A percentile compares a stretch with the other conserved stretches of the same genome.
phyloP scores from a whole-genome alignment of 169 alveolate genomes.

The Amoebophrya sp. region DNA sequence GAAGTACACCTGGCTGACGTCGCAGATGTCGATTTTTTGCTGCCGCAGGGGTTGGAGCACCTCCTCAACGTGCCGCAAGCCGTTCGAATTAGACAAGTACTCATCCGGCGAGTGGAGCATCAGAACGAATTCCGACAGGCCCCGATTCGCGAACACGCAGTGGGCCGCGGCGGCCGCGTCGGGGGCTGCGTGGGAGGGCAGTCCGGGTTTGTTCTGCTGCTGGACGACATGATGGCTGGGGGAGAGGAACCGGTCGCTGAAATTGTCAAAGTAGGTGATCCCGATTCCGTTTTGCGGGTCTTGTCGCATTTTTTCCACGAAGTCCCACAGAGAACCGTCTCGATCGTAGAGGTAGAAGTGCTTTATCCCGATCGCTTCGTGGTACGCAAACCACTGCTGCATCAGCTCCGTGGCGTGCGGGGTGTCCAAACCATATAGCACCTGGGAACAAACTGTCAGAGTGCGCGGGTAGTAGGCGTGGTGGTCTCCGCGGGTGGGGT shows the following conservation, averaged over 20 bases:
- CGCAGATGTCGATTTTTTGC: neutral
- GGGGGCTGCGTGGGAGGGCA: neutral
- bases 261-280: neutral
- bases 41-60: neutral
- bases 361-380: neutral
- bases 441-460: neutral
- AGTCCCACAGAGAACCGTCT: neutral
- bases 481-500: too few relatives aligned
- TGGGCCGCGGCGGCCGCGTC: constrained; percentile 21
- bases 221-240: neutral
- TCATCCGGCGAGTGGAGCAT: constrained; percentile 15
- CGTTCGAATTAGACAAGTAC: neutral
- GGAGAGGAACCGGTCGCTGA: neutral
- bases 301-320: neutral
- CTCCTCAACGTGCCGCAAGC: neutral
- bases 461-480: neutral
- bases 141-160: neutral
- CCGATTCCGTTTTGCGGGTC: neutral
- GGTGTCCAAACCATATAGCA: neutral
- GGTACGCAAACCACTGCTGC: neutral
- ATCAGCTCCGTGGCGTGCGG: neutral
- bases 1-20: neutral
- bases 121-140: neutral
- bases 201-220: neutral
- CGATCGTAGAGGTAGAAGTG: neutral